Evolutionary conservation across 352 stramenopile species (phyloP).

Genomic region (Albugo candida): DNA sequence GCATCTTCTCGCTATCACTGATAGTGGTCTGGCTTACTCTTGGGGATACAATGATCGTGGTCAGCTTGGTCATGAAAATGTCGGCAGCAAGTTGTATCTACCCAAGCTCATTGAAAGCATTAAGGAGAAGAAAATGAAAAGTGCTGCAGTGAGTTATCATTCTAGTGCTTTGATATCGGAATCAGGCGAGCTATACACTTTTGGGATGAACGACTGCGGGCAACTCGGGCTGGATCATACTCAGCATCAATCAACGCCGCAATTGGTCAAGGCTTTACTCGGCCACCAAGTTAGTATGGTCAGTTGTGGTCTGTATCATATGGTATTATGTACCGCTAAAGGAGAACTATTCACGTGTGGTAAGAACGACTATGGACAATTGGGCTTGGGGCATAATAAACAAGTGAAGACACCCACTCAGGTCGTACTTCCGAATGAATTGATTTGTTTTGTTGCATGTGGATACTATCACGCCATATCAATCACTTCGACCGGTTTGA

Average conservation of each 20-base stretch:
- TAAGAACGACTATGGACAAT: constrained; percentile 79
- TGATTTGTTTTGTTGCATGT: constrained; percentile 61
- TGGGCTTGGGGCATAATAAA: constrained; percentile 56
- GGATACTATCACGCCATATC: constrained; percentile 73
- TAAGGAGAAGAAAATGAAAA: constrained; percentile 67
- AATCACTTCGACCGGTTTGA: constrained; percentile 37
- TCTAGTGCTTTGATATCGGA: constrained; percentile 65
- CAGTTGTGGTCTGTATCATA: constrained; percentile 69
- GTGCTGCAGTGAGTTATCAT: constrained; percentile 69
- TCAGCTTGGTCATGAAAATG: constrained; percentile 68
- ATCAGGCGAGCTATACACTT: constrained; percentile 61
- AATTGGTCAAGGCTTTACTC: constrained; percentile 58
- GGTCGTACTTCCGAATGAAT: constrained; percentile 40
- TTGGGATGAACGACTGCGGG: constrained; percentile 80
- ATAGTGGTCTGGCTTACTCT: constrained; percentile 60
- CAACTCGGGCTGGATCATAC: constrained; percentile 71
- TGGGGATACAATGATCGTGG: constrained; percentile 80
- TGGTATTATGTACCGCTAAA: constrained; percentile 40
- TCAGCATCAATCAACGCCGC: constrained; percentile 44
- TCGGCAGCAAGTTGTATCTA: constrained; percentile 66
- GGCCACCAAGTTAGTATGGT: constrained; percentile 57
- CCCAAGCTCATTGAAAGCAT: constrained; percentile 71
- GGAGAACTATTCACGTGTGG: constrained; percentile 61
- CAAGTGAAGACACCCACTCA: constrained; percentile 49
- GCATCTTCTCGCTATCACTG: constrained; percentile 71